Conservation (phyloP, 306 rosid genomes). For the Pyrus pyrifolia region DNA sequence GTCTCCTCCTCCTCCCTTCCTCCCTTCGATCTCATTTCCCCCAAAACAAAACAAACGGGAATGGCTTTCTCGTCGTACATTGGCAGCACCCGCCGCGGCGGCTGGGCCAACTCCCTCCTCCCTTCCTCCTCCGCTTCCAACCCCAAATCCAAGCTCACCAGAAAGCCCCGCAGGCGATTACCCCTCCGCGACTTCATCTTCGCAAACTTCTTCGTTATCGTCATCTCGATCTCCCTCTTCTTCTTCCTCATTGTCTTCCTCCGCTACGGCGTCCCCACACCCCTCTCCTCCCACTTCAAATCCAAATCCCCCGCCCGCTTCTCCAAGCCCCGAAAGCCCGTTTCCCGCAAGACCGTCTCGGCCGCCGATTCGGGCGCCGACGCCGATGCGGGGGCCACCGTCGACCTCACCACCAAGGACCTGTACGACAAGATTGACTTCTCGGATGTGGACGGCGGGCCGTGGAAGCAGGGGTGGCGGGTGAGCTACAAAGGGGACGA, state of each 20-base stretch:
- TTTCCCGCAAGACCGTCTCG: slow-evolving; percentile 28
- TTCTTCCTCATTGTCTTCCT: slow-evolving; percentile 60
- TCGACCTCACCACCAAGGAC: slow-evolving; percentile 81
- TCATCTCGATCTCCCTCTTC: slow-evolving; percentile 47
- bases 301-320: slow-evolving; percentile 26
- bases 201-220: slow-evolving; percentile 73
- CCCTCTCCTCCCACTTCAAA: slow-evolving; percentile 45
- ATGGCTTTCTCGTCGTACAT: slow-evolving; percentile 59
- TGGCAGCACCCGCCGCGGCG: slow-evolving; percentile 60
- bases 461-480: slow-evolving; percentile 96
- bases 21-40: background rate
- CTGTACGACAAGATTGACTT: slow-evolving; percentile 79
- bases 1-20: background rate
- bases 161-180: slow-evolving; percentile 55
- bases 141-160: slow-evolving; percentile 60
- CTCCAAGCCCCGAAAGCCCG: slow-evolving; percentile 31
- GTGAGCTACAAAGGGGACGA: slow-evolving; percentile 80
- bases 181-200: slow-evolving; percentile 59
- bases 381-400: slow-evolving; percentile 32
- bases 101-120: slow-evolving; percentile 57
- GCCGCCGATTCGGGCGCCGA: background rate
- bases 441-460: slow-evolving; percentile 77
- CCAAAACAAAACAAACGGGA: background rate
- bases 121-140: slow-evolving; percentile 39
- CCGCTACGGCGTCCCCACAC: slow-evolving; percentile 72